A percentile compares a stretch with the other conserved stretches of the same genome.
phyloP scores from a whole-genome alignment of 768 basidiomycete genomes.

The Lentinus brumalis region DNA sequence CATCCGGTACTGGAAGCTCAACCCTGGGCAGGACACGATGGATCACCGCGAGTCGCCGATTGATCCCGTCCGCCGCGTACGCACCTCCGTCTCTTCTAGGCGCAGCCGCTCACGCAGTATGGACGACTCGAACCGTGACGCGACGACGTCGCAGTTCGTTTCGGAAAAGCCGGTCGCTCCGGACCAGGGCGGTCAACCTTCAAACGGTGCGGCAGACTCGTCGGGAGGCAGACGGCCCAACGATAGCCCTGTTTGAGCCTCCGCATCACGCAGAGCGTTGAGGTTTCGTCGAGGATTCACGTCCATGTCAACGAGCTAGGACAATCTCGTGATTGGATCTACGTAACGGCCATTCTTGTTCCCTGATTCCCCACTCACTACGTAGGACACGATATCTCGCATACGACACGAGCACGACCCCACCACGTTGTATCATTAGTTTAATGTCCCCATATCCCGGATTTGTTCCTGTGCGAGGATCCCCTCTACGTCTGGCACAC shows the following conservation, averaged over 20 bases:
- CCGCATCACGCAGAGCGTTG: no score
- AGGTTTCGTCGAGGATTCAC: no score
- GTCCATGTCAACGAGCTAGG: no score
- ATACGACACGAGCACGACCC: no score
- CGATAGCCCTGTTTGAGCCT: conserved; percentile 21
- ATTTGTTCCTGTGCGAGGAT: no score
- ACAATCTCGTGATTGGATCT: no score
- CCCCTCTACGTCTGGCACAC: no score
- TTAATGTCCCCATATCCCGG: no score
- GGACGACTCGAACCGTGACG: neutral
- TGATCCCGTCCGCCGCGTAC: conserved; percentile 34
- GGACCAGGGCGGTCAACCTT: neutral
- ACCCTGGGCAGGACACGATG: conserved; percentile 47
- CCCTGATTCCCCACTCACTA: no score
- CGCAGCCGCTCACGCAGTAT: conserved; percentile 7
- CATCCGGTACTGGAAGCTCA: conserved; percentile 55
- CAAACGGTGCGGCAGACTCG: neutral
- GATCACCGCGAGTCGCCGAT: conserved; percentile 44
- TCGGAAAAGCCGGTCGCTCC: conserved; percentile 1
- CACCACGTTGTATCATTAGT: no score
- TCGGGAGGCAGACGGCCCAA: conserved; percentile 10
- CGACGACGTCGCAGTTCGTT: neutral
- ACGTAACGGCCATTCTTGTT: no score
- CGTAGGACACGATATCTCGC: no score
- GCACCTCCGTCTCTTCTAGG: conserved; percentile 9